phyloP scores from a whole-genome alignment of 805 yeast genomes.

The Pachysolen tannophilus region DNA sequence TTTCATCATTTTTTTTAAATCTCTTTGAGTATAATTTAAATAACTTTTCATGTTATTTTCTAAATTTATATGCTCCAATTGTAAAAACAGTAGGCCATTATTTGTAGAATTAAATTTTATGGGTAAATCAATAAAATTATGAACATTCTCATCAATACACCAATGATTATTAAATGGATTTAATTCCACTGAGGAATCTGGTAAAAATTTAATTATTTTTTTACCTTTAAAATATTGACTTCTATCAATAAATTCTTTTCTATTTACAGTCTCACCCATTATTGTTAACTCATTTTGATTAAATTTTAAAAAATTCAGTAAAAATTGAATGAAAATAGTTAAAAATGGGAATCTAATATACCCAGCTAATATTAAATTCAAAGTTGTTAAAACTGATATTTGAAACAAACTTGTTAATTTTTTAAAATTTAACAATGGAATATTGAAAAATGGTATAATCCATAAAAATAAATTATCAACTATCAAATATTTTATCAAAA shows the following conservation, averaged over 20 bases:
- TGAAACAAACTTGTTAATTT: conserved; percentile 45
- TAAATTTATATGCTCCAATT: conserved; percentile 53
- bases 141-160: conserved; percentile 42
- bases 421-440: conserved; percentile 66
- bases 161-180: conserved; percentile 64
- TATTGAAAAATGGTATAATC: conserved; percentile 62
- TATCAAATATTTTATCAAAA: conserved; percentile 61
- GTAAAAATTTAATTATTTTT: conserved; percentile 78
- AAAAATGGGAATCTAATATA: conserved; percentile 42
- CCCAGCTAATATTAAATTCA: conserved; percentile 49
- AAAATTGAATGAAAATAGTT: conserved; percentile 11
- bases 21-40: conserved; percentile 48
- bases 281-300: conserved; percentile 25
- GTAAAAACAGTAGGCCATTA: conserved; percentile 58
- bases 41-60: conserved; percentile 36
- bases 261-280: conserved; percentile 23
- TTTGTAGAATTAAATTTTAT: conserved; percentile 69
- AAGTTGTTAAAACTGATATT: conserved; percentile 34
- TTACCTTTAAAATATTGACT: conserved; percentile 74
- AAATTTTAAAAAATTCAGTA: conserved; percentile 8
- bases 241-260: conserved; percentile 32
- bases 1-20: conserved; percentile 33
- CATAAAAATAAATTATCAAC: conserved; percentile 68
- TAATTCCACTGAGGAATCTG: conserved; percentile 81
- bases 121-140: conserved; percentile 44